Evolutionary conservation across 2,329 filamentous ascomycete genomes (phyloP).

Genomic region (Fusarium foetens): DNA sequence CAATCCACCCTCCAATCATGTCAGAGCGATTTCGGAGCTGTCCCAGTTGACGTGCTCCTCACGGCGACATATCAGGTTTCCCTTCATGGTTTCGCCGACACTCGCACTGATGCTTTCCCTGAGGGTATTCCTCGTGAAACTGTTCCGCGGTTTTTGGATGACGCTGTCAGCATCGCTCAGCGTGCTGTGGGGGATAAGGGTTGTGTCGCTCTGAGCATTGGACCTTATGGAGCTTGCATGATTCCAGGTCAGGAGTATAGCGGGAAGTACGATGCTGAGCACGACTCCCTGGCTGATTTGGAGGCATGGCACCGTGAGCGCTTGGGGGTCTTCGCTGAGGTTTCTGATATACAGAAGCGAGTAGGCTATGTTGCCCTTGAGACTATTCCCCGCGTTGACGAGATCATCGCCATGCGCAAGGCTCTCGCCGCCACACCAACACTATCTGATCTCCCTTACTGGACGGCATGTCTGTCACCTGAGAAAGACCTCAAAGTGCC

Average conservation of each 20-base stretch:
- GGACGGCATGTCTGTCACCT: slow-evolving; percentile 73
- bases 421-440: slow-evolving; percentile 48
- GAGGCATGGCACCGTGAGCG: slow-evolving; percentile 67
- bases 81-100: slow-evolving; percentile 64
- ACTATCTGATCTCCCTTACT: slow-evolving; percentile 57
- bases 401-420: slow-evolving; percentile 66
- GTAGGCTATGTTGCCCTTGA: slow-evolving; percentile 70
- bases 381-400: slow-evolving; percentile 71
- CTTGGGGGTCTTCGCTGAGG: slow-evolving; percentile 59
- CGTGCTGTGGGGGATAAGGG: slow-evolving; percentile 46
- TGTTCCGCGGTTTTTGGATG: slow-evolving; percentile 55
- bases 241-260: slow-evolving; percentile 73
- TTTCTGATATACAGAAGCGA: slow-evolving; percentile 51
- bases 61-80: slow-evolving; percentile 76
- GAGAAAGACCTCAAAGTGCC: slow-evolving; percentile 63
- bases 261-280: slow-evolving; percentile 65
- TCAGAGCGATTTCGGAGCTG: slow-evolving; percentile 64
- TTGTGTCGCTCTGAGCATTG: slow-evolving; percentile 67
- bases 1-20: slow-evolving; percentile 62
- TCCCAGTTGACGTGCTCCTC: slow-evolving; percentile 70
- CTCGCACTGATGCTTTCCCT: slow-evolving; percentile 55
- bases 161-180: slow-evolving; percentile 57
- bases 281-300: slow-evolving; percentile 57
- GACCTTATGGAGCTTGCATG: slow-evolving; percentile 75
- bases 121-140: slow-evolving; percentile 54